phyloP scores from a whole-genome alignment of 2,329 filamentous ascomycete genomes.

The Scedosporium minutisporum region DNA sequence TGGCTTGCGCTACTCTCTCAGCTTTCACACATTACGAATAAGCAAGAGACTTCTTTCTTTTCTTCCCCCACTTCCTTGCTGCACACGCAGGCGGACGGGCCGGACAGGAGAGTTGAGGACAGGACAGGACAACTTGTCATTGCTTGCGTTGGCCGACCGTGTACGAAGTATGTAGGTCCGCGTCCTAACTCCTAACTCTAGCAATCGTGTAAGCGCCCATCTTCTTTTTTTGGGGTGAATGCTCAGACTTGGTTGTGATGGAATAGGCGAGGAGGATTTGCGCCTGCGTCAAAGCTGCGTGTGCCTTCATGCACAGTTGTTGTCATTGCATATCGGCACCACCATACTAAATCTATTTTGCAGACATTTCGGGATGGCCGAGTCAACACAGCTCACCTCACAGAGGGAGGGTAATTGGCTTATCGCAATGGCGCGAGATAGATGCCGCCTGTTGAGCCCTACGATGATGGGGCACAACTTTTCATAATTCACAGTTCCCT shows the following conservation, averaged over 20 bases:
- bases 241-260: background rate
- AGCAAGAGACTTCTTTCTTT: no score
- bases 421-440: background rate
- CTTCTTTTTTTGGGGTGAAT: background rate
- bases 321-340: background rate
- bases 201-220: background rate
- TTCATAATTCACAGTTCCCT: no score
- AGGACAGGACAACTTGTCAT: no score
- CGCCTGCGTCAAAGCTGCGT: background rate
- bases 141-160: no score
- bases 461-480: no score
- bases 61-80: no score
- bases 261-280: background rate
- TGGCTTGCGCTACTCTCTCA: no score
- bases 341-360: background rate
- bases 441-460: background rate
- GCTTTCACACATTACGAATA: no score
- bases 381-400: background rate
- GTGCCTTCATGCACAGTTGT: background rate
- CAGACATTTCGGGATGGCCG: background rate
- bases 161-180: no score
- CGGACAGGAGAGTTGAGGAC: no score
- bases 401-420: background rate
- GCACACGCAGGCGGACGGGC: no score
- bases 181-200: no score